Base-by-base conservation (phyloP, 2,329 filamentous ascomycete species). In the Beauveria medogensis region DNA sequence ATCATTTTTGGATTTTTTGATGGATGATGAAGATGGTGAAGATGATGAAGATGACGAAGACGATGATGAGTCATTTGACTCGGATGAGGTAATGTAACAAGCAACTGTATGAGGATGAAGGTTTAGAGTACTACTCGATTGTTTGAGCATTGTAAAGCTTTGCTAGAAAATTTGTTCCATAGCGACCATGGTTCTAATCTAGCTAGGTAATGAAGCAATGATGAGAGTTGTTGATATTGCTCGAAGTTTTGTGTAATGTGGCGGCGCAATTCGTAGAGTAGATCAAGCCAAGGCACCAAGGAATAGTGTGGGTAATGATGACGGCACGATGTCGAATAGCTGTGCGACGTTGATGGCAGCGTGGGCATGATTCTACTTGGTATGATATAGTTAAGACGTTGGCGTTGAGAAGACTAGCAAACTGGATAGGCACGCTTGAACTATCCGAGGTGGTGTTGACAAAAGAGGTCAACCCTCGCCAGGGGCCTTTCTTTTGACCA, bases 1-100 rank as follows among this genome's bases (percentile, higher is more conserved):
- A 51, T 71, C 73, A 55, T 71, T 74, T 59, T 65, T 75, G 52
- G 72, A 70, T 40, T 69, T 66, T 47, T 22, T 61, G 40, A 47
- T 53, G 55, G 55, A 55, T 34, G 47, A 44, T 10, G 53, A 44
- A 10, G 61, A 59, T 22, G 30, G 12, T 34, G 30, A 34, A 34
- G 44, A 55, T 14, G 44, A 54, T 18, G 43, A 54, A 12, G 57
- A 51, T 22, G 59, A 41, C 3, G 51, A 26, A 6, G 51, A 52
- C 3, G 51, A 44, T 3, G 52, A 26, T 41, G 51, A 61, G n/a
- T 57, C 51, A 26, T 55, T 55, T 41, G 44, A 59, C 8, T 51
- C 50, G 28, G 55, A 59, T 37, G 43, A 59, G 18, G 40, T 53
- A 34, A 37, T 61, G 60, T 57, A 20, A 61, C 28, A 22, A 16